Base-by-base conservation (phyloP, 441 rosid genomes). In the Pelargonium myrrhifolium region DNA sequence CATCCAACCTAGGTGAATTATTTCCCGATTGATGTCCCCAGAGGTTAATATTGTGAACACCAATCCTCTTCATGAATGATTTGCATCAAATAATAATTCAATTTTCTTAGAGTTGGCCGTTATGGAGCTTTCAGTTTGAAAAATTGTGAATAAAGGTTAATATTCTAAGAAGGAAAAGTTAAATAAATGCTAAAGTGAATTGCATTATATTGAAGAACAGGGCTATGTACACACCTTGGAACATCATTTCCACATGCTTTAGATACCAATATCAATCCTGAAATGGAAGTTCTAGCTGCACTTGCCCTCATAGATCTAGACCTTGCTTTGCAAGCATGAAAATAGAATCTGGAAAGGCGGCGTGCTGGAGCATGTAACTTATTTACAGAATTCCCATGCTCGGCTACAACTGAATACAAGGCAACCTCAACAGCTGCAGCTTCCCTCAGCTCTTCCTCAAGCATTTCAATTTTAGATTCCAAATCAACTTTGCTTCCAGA, bases 171-270 rank as follows among this genome's bases (percentile, higher is more conserved):
- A 9, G 14, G 47, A 9, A 42, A 22, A 15, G 15, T 20, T 24
- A 58, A 58, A 58, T 58, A 22, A 58, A 62, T 21, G 1, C 37
- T 31, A 62, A 21, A 21, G 22, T 10, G 11, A 58, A 24, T 20
- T 58, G 62, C 62, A 58, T 20, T 22, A 22, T 35, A 22, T 22
- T 20, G 15, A 2, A 58, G 21, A 35, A 58, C 9, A 21, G 28
- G 15, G 22, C 3, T 9, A 22, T 58, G 12, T 18, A 12, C 35
- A 53, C 83, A 93, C 99, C 99, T 94, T 9, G 99, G 91, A 69
- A 92, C 97, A 76, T 94, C 98, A 73, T 92, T 88, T 65, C 98
- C 98, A 73, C 99, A 94, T 64, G 98, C 96, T 80, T 92, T 92
- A 64, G 97, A 88, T 4, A 85, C 94, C 77, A 87, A 75, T 71